Conservation (phyloP, 2,329 filamentous ascomycete genomes). For the Cercospora canescens region DNA sequence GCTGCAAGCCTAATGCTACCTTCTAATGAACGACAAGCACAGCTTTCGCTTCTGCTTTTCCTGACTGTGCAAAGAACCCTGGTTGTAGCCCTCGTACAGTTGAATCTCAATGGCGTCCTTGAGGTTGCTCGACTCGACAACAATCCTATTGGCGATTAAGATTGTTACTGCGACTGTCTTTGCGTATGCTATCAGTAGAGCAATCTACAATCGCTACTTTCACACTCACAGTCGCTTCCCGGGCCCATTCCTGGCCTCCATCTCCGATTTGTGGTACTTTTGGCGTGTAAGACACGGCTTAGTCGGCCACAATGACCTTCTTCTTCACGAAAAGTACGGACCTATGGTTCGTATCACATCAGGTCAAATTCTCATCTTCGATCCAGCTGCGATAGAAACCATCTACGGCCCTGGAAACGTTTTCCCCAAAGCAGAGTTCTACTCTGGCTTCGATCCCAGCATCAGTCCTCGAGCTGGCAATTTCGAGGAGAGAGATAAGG, state of each 20-base stretch:
- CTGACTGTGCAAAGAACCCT: not conserved
- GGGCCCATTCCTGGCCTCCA: conserved; percentile 36
- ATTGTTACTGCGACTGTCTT: not conserved
- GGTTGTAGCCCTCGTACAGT: not conserved
- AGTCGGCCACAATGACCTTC: not conserved
- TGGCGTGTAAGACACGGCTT: conserved; percentile 2
- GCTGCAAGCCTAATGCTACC: not conserved
- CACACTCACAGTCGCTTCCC: conserved; percentile 45
- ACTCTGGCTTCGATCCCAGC: conserved; percentile 7
- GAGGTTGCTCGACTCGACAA: not conserved
- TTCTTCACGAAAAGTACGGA: conserved; percentile 42
- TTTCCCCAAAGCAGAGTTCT: conserved; percentile 24
- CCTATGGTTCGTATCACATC: conserved; percentile 49
- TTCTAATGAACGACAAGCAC: not conserved
- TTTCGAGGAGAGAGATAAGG: conserved; percentile 11
- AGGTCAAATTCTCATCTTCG: conserved; percentile 48
- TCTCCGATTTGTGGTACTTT: conserved; percentile 19
- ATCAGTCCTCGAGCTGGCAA: conserved; percentile 7
- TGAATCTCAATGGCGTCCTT: not conserved
- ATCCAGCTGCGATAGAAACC: conserved; percentile 43
- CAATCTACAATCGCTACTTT: conserved; percentile 44
- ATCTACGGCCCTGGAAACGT: conserved; percentile 36
- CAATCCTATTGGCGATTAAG: not conserved
- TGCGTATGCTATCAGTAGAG: not conserved
- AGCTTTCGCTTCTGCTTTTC: not conserved